These are phyloP conservation scores for Skeletonema grethae DNA, from an alignment of 108 stramenopile genomes.

Conservation along the genomic window DNA sequence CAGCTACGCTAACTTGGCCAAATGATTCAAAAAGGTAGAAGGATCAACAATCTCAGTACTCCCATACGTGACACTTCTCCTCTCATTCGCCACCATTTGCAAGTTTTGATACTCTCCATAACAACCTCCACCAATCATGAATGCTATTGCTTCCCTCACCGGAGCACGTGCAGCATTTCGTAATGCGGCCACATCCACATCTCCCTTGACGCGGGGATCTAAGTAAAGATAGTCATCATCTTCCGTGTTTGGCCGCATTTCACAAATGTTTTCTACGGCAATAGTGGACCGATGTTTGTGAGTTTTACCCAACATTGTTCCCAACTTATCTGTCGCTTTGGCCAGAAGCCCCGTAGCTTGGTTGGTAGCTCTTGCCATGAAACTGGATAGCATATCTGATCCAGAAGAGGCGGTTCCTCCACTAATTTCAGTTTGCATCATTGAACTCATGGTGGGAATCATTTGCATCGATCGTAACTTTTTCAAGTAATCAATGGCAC, in stretches of 20 bases:
- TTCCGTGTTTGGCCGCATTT: constrained; percentile 89
- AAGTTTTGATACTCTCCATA: constrained; percentile 98
- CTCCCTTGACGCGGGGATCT: constrained; percentile 93
- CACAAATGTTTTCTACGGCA: constrained; percentile 92
- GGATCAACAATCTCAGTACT: constrained; percentile 92
- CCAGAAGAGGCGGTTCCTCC: constrained; percentile 41
- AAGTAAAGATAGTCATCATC: constrained; percentile 94
- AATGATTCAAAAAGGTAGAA: constrained; percentile 74
- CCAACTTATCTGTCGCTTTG: constrained; percentile 90
- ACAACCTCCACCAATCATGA: constrained; percentile 96
- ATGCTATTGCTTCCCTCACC: constrained; percentile 89
- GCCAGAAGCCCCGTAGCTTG: constrained; percentile 92
- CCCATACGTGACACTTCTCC: constrained; percentile 89
- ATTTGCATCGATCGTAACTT: constrained; percentile 89
- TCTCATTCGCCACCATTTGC: constrained; percentile 85
- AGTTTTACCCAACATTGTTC: constrained; percentile 88
- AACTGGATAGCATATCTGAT: constrained; percentile 68
- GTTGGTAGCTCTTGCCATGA: constrained; percentile 89
- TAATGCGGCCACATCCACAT: constrained; percentile 76
- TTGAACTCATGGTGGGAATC: constrained; percentile 71
- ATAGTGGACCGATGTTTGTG: constrained; percentile 88
- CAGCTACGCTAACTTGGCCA: constrained; percentile 62
- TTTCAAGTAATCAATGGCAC: constrained; percentile 79
- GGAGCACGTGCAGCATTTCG: constrained; percentile 71
- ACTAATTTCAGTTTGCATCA: constrained; percentile 54